Percentiles rank a stretch among this genome's conserved stretches.
phyloP scores from a whole-genome alignment of 495 filamentous ascomycete species.

The Neurospora discreta region DNA sequence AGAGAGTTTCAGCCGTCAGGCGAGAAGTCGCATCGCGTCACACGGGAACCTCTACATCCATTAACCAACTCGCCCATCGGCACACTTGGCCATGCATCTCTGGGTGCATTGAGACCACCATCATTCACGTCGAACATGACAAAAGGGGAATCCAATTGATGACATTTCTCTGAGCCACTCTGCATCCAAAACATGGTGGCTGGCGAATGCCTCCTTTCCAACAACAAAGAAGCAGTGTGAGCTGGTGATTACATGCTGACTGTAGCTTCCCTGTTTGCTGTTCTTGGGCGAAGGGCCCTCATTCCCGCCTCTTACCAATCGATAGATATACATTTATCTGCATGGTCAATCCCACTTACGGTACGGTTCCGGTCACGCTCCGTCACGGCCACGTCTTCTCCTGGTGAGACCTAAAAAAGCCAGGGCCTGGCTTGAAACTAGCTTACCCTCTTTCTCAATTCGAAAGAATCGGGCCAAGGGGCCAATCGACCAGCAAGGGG shows the following conservation, averaged over 20 bases:
- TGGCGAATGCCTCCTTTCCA: not conserved
- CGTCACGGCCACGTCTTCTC: not conserved
- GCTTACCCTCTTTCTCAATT: not conserved
- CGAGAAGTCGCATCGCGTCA: not conserved
- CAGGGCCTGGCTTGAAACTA: not conserved
- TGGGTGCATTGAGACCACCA: not conserved
- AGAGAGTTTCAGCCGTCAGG: not conserved
- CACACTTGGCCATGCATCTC: not conserved
- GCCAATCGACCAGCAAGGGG: not conserved
- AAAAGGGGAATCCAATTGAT: not conserved
- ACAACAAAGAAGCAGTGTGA: not conserved
- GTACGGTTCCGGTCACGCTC: not conserved
- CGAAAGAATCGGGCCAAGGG: not conserved
- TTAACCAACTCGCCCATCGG: not conserved
- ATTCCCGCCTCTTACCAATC: not conserved
- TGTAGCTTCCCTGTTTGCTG: not conserved
- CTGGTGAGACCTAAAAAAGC: not conserved
- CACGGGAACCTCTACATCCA: not conserved
- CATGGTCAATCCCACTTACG: not conserved
- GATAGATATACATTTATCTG: not conserved
- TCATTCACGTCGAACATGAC: not conserved
- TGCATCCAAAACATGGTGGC: not conserved
- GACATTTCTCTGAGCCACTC: not conserved
- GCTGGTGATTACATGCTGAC: not conserved
- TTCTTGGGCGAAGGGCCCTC: not conserved